Evolutionary conservation across 2,329 filamentous ascomycete species (phyloP).

Genomic region (Geosmithia flava): DNA sequence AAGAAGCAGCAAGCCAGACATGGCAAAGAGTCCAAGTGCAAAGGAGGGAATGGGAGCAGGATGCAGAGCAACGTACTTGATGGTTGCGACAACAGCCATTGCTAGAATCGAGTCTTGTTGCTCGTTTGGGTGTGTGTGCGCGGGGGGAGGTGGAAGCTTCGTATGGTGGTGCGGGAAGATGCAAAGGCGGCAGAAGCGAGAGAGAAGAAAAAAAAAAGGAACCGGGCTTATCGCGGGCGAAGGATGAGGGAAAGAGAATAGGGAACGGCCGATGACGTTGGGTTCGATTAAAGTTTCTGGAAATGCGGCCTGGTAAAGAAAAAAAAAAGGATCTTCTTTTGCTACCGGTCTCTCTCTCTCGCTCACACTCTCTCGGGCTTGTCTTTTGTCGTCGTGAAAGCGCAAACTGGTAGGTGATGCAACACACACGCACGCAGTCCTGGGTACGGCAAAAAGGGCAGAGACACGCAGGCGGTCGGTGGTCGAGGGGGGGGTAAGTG

Average conservation of each 20-base stretch:
- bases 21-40: neutral
- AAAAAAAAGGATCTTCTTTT: too few species aligned
- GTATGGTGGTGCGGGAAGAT: neutral
- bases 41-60: slow-evolving; percentile 4
- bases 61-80: slow-evolving; percentile 37
- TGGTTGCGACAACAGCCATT: slow-evolving; percentile 51
- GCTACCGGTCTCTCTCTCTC: neutral
- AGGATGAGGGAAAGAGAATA: neutral
- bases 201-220: too few species aligned
- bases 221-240: slow-evolving; percentile 8
- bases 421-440: neutral
- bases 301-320: too few species aligned
- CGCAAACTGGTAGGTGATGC: neutral
- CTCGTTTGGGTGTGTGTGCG: slow-evolving; percentile 1
- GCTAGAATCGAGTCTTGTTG: slow-evolving; percentile 23
- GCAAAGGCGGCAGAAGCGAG: slow-evolving; percentile 5
- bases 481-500: slow-evolving; percentile 5
- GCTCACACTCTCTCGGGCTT: too few species aligned
- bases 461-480: neutral
- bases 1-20: neutral
- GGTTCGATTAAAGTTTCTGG: too few species aligned
- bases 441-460: too few species aligned
- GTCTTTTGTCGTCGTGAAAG: too few species aligned
- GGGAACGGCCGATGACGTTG: neutral
- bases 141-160: slow-evolving; percentile 17